A percentile compares a stretch with the other conserved stretches of the same genome.
Conservation (phyloP, 1,284 basidiomycete genomes). For the Ceratobasidium theobromae region DNA sequence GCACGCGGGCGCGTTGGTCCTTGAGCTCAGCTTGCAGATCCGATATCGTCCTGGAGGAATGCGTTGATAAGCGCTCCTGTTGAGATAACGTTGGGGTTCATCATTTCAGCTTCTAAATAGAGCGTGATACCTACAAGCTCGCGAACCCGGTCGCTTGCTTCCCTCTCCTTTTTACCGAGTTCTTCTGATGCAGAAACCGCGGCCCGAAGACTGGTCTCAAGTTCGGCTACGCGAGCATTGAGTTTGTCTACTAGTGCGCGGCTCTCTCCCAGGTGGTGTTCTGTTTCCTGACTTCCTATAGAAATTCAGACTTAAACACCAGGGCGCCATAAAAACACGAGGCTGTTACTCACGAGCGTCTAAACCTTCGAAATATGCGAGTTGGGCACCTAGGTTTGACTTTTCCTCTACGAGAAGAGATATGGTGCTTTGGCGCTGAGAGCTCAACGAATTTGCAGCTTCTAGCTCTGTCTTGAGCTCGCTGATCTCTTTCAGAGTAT, state of each 20-base stretch:
- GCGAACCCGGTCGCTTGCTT: conserved; percentile 28
- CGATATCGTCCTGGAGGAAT: conserved; percentile 44
- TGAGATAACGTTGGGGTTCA: neutral
- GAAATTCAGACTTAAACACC: neutral
- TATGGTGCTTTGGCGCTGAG: conserved; percentile 25
- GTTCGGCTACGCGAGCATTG: neutral
- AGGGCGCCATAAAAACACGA: neutral
- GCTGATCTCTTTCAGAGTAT: conserved; percentile 51
- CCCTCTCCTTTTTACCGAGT: conserved; percentile 17
- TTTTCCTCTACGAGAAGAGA: conserved; percentile 25
- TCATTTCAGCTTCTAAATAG: neutral
- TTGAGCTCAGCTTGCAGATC: conserved; percentile 58
- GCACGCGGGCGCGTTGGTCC: conserved; percentile 56
- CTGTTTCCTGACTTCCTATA: conserved; percentile 40
- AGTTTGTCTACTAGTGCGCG: conserved; percentile 26
- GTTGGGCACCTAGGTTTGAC: conserved; percentile 14
- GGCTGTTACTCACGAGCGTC: conserved; percentile 13
- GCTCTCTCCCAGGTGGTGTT: conserved; percentile 39
- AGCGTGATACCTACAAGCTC: conserved; percentile 13
- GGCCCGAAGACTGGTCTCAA: conserved; percentile 13
- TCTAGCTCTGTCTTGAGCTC: conserved; percentile 55
- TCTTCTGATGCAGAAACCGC: conserved; percentile 3
- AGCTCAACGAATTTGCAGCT: conserved; percentile 15
- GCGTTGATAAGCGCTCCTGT: conserved; percentile 16
- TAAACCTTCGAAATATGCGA: conserved; percentile 17